These are phyloP conservation scores for Pisolithus sp. DNA, from an alignment of 768 basidiomycete species.

Conservation along the genomic window DNA sequence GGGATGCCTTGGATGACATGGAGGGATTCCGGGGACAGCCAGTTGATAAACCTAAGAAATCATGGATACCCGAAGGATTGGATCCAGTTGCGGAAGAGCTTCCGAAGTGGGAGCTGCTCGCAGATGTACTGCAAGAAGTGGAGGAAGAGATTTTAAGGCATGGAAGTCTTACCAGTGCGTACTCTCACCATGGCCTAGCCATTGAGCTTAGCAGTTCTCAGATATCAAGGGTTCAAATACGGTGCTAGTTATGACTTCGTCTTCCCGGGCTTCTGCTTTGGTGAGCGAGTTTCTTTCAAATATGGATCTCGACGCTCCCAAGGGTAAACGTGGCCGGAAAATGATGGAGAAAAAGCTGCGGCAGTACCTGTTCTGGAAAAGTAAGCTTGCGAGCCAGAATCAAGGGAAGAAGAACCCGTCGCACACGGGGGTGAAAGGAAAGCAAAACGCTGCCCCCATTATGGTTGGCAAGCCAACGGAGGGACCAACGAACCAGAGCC, in stretches of 20 bases:
- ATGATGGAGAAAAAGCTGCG: slow-evolving; percentile 80
- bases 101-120: slow-evolving; percentile 87
- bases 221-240: slow-evolving; percentile 57
- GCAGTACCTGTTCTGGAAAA: slow-evolving; percentile 79
- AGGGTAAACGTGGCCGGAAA: slow-evolving; percentile 55
- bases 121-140: slow-evolving; percentile 83
- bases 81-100: slow-evolving; percentile 88
- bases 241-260: slow-evolving; percentile 84
- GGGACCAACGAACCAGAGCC: slow-evolving; percentile 43
- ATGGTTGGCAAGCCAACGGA: slow-evolving; percentile 17
- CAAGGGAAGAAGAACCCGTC: slow-evolving; percentile 8
- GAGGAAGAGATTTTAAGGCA: slow-evolving; percentile 77
- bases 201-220: slow-evolving; percentile 7
- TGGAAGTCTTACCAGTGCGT: slow-evolving; percentile 33
- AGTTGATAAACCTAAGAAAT: slow-evolving; percentile 8
- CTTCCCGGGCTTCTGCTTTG: slow-evolving; percentile 64
- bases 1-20: slow-evolving; percentile 64
- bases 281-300: slow-evolving; percentile 72
- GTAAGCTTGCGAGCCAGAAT: slow-evolving; percentile 31
- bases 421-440: not conserved
- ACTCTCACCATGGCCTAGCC: not conserved
- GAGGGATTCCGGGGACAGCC: slow-evolving; percentile 8
- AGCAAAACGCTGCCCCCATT: slow-evolving; percentile 10
- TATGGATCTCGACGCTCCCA: slow-evolving; percentile 51
- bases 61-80: slow-evolving; percentile 72